These are phyloP conservation scores for Fusarium compactum DNA, from an alignment of 2,329 filamentous ascomycete species.

Conservation along the genomic window DNA sequence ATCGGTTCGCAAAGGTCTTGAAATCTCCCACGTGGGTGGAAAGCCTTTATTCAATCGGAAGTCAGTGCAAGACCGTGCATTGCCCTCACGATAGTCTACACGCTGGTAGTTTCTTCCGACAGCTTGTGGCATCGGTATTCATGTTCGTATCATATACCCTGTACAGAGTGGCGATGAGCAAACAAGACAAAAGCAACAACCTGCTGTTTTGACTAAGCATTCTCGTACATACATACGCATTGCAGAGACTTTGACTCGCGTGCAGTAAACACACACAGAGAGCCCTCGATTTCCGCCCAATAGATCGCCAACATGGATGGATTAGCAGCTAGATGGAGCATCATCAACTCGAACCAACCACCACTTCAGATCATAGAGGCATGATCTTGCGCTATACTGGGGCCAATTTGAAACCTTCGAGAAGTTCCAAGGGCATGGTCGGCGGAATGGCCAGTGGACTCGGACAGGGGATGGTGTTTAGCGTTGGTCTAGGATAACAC, in stretches of 20 bases:
- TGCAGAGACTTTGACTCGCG: constrained; percentile 23
- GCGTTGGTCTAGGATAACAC: constrained; percentile 30
- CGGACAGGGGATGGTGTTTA: constrained; percentile 39
- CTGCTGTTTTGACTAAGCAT: constrained; percentile 1
- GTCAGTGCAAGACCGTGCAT: constrained; percentile 37
- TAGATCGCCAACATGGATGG: constrained; percentile 46
- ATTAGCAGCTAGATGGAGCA: constrained; percentile 25
- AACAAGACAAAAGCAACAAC: constrained; percentile 15
- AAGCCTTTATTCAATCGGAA: constrained; percentile 16
- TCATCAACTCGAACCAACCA: constrained; percentile 34
- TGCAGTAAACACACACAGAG: constrained; percentile 19
- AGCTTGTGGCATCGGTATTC: neutral
- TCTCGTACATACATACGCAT: constrained; percentile 2
- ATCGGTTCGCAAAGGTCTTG: constrained; percentile 20
- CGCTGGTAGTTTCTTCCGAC: neutral
- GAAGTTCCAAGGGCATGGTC: constrained; percentile 51
- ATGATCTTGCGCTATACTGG: constrained; percentile 48
- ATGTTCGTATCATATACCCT: neutral
- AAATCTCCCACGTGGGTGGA: constrained; percentile 31
- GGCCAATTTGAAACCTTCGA: constrained; percentile 48
- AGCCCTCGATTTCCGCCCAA: constrained; percentile 28
- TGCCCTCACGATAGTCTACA: neutral
- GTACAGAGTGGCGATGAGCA: neutral
- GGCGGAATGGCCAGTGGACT: constrained; percentile 44
- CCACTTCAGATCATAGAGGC: constrained; percentile 43